Conservation (phyloP, 2,329 filamentous ascomycete species). For the Neofusicoccum laricinum region DNA sequence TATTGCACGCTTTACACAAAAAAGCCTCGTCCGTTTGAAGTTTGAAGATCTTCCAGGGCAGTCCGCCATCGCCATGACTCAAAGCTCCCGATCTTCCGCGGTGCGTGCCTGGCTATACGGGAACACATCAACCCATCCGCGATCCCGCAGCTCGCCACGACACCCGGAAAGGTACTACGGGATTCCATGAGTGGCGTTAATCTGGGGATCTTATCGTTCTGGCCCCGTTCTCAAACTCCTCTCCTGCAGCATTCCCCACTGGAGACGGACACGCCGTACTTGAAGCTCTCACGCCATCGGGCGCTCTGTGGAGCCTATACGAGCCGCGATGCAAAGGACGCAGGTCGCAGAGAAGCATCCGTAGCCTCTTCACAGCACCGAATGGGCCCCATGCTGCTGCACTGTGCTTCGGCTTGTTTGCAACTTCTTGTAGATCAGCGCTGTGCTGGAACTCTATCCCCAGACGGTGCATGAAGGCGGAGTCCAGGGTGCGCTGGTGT, state of each 20-base stretch:
- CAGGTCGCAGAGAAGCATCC: neutral
- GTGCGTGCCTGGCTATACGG: slow-evolving; percentile 2
- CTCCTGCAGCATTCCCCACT: neutral
- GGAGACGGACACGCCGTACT: neutral
- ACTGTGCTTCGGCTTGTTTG: neutral
- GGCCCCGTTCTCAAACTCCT: slow-evolving; percentile 3
- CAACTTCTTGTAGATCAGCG: neutral
- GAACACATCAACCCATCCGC: slow-evolving; percentile 5
- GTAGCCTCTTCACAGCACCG: neutral
- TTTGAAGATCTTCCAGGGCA: neutral
- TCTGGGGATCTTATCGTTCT: slow-evolving; percentile 12
- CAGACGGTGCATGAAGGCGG: neutral
- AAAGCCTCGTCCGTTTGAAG: neutral
- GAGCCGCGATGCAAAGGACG: neutral
- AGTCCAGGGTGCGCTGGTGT: neutral
- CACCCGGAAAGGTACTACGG: neutral
- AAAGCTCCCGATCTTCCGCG: neutral
- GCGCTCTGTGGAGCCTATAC: slow-evolving; percentile 2
- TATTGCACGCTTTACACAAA: neutral
- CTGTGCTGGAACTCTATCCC: neutral
- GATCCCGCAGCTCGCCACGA: neutral
- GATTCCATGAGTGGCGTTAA: neutral
- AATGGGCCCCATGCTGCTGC: neutral
- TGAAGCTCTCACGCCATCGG: slow-evolving; percentile 4
- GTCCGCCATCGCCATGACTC: neutral